Evolutionary conservation across 805 yeast genomes (phyloP).

Genomic region (Suhomyces prunicola): DNA sequence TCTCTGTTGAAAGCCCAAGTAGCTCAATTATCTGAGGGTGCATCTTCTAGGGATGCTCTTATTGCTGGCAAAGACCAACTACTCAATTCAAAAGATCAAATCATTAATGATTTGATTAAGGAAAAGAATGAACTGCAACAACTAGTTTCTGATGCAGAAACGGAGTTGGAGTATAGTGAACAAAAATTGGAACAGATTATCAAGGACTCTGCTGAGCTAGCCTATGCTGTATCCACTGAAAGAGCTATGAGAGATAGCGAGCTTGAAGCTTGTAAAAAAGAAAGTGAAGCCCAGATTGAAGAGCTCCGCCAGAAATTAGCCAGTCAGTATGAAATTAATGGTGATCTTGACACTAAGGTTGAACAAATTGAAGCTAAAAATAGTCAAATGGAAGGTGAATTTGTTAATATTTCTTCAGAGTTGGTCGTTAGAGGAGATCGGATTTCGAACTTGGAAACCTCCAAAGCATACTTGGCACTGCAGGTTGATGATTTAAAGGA

Average conservation of each 20-base stretch:
- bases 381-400: conserved; percentile 3
- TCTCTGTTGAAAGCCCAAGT: background rate
- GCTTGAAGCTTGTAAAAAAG: background rate
- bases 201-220: background rate
- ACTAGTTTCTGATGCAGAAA: background rate
- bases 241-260: background rate
- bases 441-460: background rate
- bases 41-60: background rate
- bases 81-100: background rate
- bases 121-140: background rate
- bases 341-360: conserved; percentile 1
- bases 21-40: background rate
- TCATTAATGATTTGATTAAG: background rate
- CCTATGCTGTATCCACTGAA: background rate
- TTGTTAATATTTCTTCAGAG: background rate
- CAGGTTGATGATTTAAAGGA: conserved; percentile 10
- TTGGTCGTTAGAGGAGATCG: conserved; percentile 1
- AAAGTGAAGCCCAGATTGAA: background rate
- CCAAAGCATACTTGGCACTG: background rate
- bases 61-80: background rate
- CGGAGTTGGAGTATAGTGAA: background rate
- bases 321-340: conserved; percentile 3
- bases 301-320: conserved; percentile 2
- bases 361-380: background rate
- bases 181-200: background rate